These are phyloP conservation scores for Boletus reticulatus DNA, from an alignment of 768 basidiomycete genomes.

Conservation along the genomic window DNA sequence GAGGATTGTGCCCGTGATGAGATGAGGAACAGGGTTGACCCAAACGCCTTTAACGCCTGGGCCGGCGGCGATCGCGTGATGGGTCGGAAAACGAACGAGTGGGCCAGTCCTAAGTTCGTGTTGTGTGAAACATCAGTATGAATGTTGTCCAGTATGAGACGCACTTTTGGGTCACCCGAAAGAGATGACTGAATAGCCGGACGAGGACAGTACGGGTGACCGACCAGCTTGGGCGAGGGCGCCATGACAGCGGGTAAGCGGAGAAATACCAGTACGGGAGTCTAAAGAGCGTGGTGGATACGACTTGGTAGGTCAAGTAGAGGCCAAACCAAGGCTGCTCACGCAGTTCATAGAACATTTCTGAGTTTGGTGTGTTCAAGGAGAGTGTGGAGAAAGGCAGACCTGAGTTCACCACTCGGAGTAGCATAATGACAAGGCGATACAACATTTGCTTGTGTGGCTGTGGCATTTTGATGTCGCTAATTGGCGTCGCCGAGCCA, in stretches of 20 bases:
- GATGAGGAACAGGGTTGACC: conserved; percentile 33
- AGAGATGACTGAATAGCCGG: conserved; percentile 18
- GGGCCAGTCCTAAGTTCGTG: conserved; percentile 17
- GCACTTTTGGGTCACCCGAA: conserved; percentile 18
- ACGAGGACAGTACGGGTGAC: conserved; percentile 21
- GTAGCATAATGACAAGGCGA: not conserved
- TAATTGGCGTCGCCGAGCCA: too few species aligned
- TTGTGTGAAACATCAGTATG: not conserved
- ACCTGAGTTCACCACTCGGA: not conserved
- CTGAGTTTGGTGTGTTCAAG: not conserved
- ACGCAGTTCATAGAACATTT: conserved; percentile 6
- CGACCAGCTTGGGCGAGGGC: conserved; percentile 24
- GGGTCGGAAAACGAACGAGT: conserved; percentile 18
- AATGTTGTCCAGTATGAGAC: not conserved
- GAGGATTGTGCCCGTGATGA: conserved; percentile 31
- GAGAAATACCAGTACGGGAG: conserved; percentile 25
- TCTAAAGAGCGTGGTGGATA: conserved; percentile 20
- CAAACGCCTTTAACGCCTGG: conserved; percentile 32
- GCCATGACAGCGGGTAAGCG: conserved; percentile 19
- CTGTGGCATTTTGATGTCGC: not conserved
- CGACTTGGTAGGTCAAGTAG: conserved; percentile 20
- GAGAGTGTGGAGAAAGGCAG: not conserved
- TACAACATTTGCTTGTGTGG: not conserved
- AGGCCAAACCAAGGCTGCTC: conserved; percentile 14
- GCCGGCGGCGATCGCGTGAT: conserved; percentile 18